Evolutionary conservation across 257 asterid genomes (phyloP).

Genomic region (Nicotiana sylvestris): DNA sequence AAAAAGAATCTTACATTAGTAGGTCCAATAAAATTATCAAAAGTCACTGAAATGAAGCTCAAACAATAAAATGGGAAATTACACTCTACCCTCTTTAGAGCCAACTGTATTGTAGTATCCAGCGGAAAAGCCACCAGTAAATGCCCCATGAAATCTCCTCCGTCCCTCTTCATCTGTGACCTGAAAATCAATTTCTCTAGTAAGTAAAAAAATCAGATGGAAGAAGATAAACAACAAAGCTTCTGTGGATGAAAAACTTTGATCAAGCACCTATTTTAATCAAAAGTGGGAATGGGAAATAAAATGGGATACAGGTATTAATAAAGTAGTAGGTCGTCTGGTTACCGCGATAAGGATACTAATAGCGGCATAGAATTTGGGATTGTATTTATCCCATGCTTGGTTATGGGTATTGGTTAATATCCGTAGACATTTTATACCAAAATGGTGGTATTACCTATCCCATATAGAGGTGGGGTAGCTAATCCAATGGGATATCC

Average conservation of each 20-base stretch:
- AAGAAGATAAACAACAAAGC: background rate
- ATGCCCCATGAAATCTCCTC: slow-evolving; percentile 98
- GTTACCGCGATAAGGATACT: no score
- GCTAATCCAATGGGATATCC: no score
- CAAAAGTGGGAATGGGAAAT: no score
- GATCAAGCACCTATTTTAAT: background rate
- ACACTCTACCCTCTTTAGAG: slow-evolving; percentile 73
- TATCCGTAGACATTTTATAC: no score
- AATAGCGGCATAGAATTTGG: no score
- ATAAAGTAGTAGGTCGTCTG: background rate
- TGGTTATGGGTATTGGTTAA: no score
- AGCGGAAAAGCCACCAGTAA: slow-evolving; percentile 91
- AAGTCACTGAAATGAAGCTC: background rate
- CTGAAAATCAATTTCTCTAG: slow-evolving; percentile 28
- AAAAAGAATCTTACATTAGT: background rate
- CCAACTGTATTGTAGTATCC: slow-evolving; percentile 89
- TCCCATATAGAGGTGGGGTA: no score
- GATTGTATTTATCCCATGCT: no score
- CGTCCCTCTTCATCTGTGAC: slow-evolving; percentile 92
- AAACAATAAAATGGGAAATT: slow-evolving; percentile 10
- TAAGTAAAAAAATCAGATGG: background rate
- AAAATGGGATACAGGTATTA: background rate
- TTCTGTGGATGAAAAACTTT: background rate
- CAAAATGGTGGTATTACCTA: no score
- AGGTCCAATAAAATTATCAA: background rate